Evolutionary conservation across 805 yeast species (phyloP), one percentile per base, ranked within the genome.

Genomic region (Brettanomyces sp.): DNA sequence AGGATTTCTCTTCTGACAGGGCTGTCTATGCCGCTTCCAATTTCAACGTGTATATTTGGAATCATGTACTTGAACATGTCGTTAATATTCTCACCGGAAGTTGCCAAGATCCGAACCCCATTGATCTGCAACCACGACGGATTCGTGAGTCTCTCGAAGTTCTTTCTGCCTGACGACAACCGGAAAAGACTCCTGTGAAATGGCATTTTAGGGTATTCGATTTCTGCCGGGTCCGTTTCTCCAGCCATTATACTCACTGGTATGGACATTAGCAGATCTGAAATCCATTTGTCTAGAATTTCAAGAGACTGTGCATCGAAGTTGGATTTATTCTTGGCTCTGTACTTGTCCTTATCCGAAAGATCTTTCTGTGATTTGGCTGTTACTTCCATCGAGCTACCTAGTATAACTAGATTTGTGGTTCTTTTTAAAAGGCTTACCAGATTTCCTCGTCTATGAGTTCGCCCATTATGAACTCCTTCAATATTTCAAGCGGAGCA

Each of bases 191-290:
- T 82, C 44, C 70, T 70, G 59, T 91, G 96, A n/a, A 93, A 59
- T 2, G 95, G 85, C 60, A 85, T 95, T 62, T 93, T 97, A 1
- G 99, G 99, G 47, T 88, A 63, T 43, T 90, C 76, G 14, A 74
- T 66, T 49, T 85, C 95, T n/a, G 87, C 80, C 0, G 97, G 96
- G 60, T 93, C 99, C 4, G 72, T 64, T 6, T 68, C 74, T 4
- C 99, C 98, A 0, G 99, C 95, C 80, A 93, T 72, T 2, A 93
- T 55, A 39, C 82, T 76, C 5, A 90, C 79, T 0, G 95, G 84
- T 14, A 88, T 63, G 2, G 83, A 69, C 6, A 70, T 62, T 3
- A 81, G 64, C 1, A 86, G 49, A 12, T 82, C 81, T 2, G 69
- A 59, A 4, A 91, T 52, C 54, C 82, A 78, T 8, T 59, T 54